These are phyloP conservation scores for Epichloe typhina DNA, from an alignment of 2,329 filamentous ascomycete species.

Conservation along the genomic window DNA sequence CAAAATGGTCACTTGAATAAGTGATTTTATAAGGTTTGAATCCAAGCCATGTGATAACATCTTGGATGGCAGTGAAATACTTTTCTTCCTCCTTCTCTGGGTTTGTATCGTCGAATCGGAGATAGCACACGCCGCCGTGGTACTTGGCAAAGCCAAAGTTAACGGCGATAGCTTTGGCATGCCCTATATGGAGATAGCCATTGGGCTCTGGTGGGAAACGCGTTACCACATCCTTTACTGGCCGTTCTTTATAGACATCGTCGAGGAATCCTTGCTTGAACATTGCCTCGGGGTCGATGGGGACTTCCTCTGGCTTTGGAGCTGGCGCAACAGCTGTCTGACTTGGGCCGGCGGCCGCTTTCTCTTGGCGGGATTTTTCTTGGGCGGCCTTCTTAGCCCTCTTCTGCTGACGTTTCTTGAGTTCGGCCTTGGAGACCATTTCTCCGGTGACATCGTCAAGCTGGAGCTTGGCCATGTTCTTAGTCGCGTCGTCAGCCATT, in stretches of 20 bases:
- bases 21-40: conserved; percentile 42
- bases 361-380: conserved; percentile 69
- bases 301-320: conserved; percentile 22
- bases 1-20: conserved; percentile 78
- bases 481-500: conserved; percentile 36
- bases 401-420: conserved; percentile 46
- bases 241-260: conserved; percentile 57
- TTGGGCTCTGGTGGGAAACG: conserved; percentile 83
- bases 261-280: conserved; percentile 69
- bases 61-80: conserved; percentile 80
- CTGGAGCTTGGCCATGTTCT: conserved; percentile 41
- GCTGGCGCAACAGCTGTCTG: conserved; percentile 19
- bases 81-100: conserved; percentile 84
- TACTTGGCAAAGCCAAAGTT: conserved; percentile 90
- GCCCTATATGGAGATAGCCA: conserved; percentile 85
- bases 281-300: conserved; percentile 49
- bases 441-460: conserved; percentile 51
- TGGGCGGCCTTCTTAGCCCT: conserved; percentile 41
- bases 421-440: conserved; percentile 48
- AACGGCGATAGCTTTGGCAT: conserved; percentile 88
- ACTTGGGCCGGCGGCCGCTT: conserved; percentile 50
- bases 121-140: conserved; percentile 48
- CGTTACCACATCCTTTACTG: conserved; percentile 48
- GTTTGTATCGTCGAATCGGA: conserved; percentile 84
- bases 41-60: conserved; percentile 76